Conservation (phyloP, 2,329 filamentous ascomycete species). For the Pestalotiopsis sp. region DNA sequence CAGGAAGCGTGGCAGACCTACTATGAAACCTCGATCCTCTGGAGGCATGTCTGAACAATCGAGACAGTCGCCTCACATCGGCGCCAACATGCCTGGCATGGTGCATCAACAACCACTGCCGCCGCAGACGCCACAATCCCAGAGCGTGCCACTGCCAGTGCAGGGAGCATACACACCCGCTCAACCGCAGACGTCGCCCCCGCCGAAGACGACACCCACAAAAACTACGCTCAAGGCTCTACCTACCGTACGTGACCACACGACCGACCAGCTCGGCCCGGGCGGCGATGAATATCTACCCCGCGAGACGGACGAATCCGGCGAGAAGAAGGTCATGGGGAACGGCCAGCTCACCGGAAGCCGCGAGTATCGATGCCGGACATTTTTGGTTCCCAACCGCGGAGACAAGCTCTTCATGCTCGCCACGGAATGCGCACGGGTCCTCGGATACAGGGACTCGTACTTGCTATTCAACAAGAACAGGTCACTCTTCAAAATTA, state of each 20-base stretch:
- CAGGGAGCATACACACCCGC: conserved; percentile 44
- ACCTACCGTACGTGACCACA: conserved; percentile 94
- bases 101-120: conserved; percentile 35
- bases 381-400: conserved; percentile 88
- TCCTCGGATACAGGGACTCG: conserved; percentile 94
- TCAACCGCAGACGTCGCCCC: conserved; percentile 59
- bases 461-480: conserved; percentile 99
- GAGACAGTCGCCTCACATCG: conserved; percentile 49
- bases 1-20: conserved; percentile 61
- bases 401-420: conserved; percentile 98
- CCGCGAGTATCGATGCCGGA: conserved; percentile 89
- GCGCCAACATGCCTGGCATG: conserved; percentile 34
- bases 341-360: conserved; percentile 82
- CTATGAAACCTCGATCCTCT: conserved; percentile 59
- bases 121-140: conserved; percentile 58
- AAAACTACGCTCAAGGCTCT: conserved; percentile 90
- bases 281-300: conserved; percentile 94
- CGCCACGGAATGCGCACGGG: conserved; percentile 93
- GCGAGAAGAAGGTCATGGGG: conserved; percentile 88
- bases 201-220: conserved; percentile 78
- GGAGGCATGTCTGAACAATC: conserved; percentile 60
- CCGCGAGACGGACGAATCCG: conserved; percentile 88
- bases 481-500: conserved; percentile 94
- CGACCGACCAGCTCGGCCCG: conserved; percentile 88
- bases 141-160: conserved; percentile 46